A percentile compares a stretch with the other conserved stretches of the same genome.
Conservation (phyloP, 1,284 basidiomycete species). For the Pholiota adiposa region DNA sequence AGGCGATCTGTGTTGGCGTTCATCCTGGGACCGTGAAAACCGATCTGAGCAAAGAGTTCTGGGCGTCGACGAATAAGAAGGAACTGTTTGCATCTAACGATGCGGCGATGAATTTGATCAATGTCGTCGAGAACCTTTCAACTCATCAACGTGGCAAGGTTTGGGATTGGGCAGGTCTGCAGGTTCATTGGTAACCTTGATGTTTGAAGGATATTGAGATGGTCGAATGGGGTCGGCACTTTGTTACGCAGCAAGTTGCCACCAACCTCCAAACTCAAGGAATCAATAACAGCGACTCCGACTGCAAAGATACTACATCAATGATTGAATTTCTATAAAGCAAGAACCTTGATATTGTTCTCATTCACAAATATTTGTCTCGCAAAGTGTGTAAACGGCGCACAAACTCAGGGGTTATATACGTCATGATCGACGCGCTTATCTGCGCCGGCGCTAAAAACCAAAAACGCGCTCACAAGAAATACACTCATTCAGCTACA, state of each 20-base stretch:
- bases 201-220: not conserved
- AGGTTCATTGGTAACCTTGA: conserved; percentile 34
- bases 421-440: not conserved
- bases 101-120: conserved; percentile 59
- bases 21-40: conserved; percentile 68
- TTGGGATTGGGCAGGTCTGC: conserved; percentile 74
- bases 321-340: too few relatives aligned
- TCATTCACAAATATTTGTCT: too few relatives aligned
- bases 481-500: too few relatives aligned
- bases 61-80: conserved; percentile 41
- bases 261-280: too few relatives aligned
- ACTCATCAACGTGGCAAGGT: conserved; percentile 62
- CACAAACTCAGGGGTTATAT: not conserved
- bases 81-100: conserved; percentile 65
- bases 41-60: conserved; percentile 56
- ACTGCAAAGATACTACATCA: too few relatives aligned
- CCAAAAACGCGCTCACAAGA: too few relatives aligned
- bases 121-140: conserved; percentile 54
- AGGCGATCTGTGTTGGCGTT: conserved; percentile 61
- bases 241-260: too few relatives aligned
- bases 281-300: too few relatives aligned
- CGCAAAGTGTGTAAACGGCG: too few relatives aligned
- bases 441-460: not conserved
- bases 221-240: too few relatives aligned
- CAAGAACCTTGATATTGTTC: too few relatives aligned